Evolutionary conservation across 352 stramenopile genomes (phyloP).

Genomic region (Phytophthora ohioensis): DNA sequence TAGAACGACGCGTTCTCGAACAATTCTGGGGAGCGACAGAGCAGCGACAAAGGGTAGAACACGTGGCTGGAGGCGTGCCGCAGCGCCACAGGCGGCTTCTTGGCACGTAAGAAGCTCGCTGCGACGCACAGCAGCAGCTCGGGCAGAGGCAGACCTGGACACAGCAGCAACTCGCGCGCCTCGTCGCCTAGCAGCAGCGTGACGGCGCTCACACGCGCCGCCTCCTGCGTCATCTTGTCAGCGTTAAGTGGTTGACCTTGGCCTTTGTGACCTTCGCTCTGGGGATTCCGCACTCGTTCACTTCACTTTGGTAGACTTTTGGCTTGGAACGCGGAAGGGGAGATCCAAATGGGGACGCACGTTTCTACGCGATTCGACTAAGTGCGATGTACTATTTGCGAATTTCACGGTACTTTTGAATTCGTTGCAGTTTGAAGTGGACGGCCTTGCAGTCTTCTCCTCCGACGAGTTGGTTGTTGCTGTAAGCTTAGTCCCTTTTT

Average conservation of each 20-base stretch:
- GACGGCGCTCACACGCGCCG: conserved; percentile 47
- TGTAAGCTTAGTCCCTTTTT: too few relatives aligned
- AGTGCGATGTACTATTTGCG: conserved; percentile 14
- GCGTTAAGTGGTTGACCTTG: neutral
- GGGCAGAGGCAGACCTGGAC: conserved; percentile 40
- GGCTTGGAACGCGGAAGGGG: conserved; percentile 16
- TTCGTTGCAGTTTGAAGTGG: neutral
- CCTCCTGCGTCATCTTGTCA: conserved; percentile 31
- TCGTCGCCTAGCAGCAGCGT: conserved; percentile 45
- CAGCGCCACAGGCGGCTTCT: conserved; percentile 33
- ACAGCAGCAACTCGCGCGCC: conserved; percentile 52
- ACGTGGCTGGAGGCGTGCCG: conserved; percentile 43
- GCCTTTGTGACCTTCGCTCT: neutral
- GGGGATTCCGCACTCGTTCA: conserved; percentile 14
- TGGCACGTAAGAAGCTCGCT: conserved; percentile 49
- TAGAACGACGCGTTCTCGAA: conserved; percentile 63
- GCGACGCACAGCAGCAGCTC: conserved; percentile 64
- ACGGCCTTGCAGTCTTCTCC: too few relatives aligned
- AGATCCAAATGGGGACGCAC: conserved; percentile 14
- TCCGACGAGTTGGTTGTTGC: too few relatives aligned
- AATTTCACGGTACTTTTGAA: conserved; percentile 25
- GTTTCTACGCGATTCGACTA: conserved; percentile 15
- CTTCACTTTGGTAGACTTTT: conserved; percentile 25
- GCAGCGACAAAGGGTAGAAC: conserved; percentile 77
- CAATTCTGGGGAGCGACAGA: conserved; percentile 56